Conservation (phyloP, 495 filamentous ascomycete genomes). For the Parathielavia appendiculata region DNA sequence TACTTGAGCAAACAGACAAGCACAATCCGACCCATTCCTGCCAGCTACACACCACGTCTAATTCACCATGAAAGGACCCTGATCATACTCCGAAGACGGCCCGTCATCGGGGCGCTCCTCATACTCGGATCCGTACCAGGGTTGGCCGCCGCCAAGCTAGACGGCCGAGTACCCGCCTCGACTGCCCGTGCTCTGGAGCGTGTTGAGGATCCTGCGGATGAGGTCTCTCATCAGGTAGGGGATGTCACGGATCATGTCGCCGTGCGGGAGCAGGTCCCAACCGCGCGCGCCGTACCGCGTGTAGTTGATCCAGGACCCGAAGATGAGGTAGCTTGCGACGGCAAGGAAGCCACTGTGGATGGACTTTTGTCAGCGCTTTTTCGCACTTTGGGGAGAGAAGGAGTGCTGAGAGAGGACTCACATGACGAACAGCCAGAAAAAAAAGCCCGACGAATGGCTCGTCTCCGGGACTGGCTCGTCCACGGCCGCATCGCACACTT, state of each 20-base stretch:
- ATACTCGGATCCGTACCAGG: neutral
- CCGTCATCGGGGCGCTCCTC: neutral
- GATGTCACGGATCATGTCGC: conserved; percentile 84
- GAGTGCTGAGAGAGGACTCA: conserved; percentile 46
- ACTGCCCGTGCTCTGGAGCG: conserved; percentile 70
- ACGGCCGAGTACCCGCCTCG: conserved; percentile 94
- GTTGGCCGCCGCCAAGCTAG: conserved; percentile 33
- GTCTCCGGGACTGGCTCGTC: conserved; percentile 36
- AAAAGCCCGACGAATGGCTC: conserved; percentile 88
- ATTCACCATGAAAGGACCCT: too few species aligned
- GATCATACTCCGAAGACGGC: too few species aligned
- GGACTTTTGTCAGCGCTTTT: neutral
- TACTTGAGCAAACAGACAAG: too few species aligned
- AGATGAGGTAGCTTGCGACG: conserved; percentile 88
- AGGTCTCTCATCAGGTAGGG: conserved; percentile 92
- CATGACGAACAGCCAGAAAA: conserved; percentile 97
- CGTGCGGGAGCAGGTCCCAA: conserved; percentile 92
- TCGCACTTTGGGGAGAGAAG: conserved; percentile 15
- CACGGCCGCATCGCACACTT: conserved; percentile 63
- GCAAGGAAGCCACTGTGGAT: conserved; percentile 69
- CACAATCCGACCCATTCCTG: neutral
- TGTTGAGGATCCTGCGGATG: conserved; percentile 68
- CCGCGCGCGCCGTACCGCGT: conserved; percentile 91
- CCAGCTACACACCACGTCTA: too few species aligned
- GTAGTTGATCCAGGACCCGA: conserved; percentile 98